A percentile compares a stretch with the other conserved stretches of the same genome.
Evolutionary conservation across 257 asterid species (phyloP).

Genomic region (Mitragyna speciosa): DNA sequence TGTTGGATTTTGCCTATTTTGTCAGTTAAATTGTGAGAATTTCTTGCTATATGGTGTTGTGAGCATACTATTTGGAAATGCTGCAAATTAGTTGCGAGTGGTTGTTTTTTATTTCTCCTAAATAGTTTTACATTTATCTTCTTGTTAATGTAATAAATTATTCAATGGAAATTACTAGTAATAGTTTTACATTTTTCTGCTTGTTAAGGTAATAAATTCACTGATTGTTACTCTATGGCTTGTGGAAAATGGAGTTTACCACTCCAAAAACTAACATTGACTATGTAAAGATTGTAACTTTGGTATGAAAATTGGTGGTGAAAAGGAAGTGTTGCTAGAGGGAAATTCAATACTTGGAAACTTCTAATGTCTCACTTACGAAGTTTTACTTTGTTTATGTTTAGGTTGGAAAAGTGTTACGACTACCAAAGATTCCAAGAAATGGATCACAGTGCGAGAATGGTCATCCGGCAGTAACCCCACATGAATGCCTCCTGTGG

Average conservation of each 20-base stretch:
- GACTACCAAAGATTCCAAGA: slow-evolving; percentile 68
- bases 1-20: background rate
- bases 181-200: background rate
- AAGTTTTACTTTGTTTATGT: slow-evolving; percentile 17
- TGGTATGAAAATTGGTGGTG: background rate
- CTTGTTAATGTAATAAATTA: background rate
- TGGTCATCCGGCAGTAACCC: slow-evolving; percentile 53
- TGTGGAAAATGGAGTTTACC: background rate
- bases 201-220: background rate
- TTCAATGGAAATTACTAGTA: background rate
- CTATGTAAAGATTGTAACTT: background rate
- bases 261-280: background rate
- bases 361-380: background rate
- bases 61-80: background rate
- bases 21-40: background rate
- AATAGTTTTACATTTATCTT: background rate
- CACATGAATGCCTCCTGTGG: slow-evolving; percentile 66
- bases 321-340: background rate
- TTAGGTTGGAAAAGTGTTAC: slow-evolving; percentile 79
- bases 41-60: background rate
- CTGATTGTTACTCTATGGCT: background rate
- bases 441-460: slow-evolving; percentile 47
- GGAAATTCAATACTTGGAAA: too few relatives aligned
- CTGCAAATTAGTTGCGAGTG: background rate
- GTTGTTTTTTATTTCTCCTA: background rate